Evolutionary conservation across 2,329 filamentous ascomycete species (phyloP).

Genomic region (Calonectria multiphialidica): DNA sequence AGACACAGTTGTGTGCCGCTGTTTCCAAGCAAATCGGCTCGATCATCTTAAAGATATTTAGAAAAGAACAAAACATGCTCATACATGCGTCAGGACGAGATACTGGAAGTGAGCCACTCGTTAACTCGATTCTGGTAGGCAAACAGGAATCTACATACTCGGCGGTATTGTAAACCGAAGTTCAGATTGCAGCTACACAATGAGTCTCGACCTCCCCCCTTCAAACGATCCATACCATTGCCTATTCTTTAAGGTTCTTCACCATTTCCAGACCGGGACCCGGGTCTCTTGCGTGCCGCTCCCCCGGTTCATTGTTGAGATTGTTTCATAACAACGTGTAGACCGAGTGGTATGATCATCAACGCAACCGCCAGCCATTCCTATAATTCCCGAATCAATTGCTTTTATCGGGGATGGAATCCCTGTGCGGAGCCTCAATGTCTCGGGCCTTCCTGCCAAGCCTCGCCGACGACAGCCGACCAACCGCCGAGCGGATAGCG

Average conservation of each 20-base stretch:
- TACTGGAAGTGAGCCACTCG: neutral
- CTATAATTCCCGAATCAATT: neutral
- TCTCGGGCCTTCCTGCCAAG: conserved; percentile 1
- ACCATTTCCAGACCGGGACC: too few species aligned
- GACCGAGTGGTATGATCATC: too few species aligned
- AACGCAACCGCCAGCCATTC: neutral
- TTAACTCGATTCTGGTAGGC: neutral
- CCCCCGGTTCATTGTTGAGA: too few species aligned
- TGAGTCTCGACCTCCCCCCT: too few species aligned
- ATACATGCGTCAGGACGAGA: neutral
- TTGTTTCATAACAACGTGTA: neutral
- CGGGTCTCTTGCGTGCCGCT: too few species aligned
- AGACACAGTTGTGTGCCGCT: neutral
- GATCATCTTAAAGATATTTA: neutral
- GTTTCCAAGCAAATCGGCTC: too few species aligned
- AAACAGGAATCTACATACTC: neutral
- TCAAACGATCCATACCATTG: too few species aligned
- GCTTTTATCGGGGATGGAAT: neutral
- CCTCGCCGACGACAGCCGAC: neutral
- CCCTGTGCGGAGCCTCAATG: neutral
- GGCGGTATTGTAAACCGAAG: too few species aligned
- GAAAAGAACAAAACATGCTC: neutral
- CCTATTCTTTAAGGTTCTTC: too few species aligned
- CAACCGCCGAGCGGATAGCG: neutral
- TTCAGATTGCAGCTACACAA: too few species aligned